Evolutionary conservation across 768 basidiomycete species (phyloP).

Genomic region (Astraeus odoratus): DNA sequence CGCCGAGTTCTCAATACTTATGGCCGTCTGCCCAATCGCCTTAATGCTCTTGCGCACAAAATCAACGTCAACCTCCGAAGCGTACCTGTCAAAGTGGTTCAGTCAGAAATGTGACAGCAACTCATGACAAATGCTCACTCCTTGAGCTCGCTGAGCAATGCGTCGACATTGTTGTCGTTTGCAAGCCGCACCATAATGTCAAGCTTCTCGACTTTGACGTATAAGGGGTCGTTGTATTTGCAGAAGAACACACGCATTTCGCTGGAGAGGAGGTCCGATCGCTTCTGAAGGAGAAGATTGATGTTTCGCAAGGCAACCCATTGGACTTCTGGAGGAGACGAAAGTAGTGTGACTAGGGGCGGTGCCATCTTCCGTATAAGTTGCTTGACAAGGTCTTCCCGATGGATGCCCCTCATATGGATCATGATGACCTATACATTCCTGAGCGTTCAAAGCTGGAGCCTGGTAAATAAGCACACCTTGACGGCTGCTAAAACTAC

Average conservation of each 20-base stretch:
- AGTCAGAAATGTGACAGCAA: not conserved
- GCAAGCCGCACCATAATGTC: slow-evolving; percentile 98
- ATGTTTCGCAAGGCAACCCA: slow-evolving; percentile 98
- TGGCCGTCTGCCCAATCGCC: slow-evolving; percentile 92
- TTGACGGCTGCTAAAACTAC: slow-evolving; percentile 97
- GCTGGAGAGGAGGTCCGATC: slow-evolving; percentile 81
- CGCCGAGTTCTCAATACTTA: slow-evolving; percentile 89
- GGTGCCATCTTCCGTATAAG: slow-evolving; percentile 97
- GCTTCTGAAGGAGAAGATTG: slow-evolving; percentile 92
- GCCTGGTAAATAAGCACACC: slow-evolving; percentile 41
- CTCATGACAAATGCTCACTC: slow-evolving; percentile 53
- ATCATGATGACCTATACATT: slow-evolving; percentile 85
- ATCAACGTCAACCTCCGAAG: slow-evolving; percentile 97
- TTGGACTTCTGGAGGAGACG: slow-evolving; percentile 95
- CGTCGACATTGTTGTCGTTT: slow-evolving; percentile 87
- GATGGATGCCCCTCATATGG: slow-evolving; percentile 76
- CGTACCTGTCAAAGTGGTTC: slow-evolving; percentile 57
- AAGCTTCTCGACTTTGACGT: slow-evolving; percentile 97
- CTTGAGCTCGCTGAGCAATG: slow-evolving; percentile 89
- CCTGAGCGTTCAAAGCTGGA: no score
- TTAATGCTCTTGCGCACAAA: slow-evolving; percentile 94
- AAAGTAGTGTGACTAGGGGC: slow-evolving; percentile 89
- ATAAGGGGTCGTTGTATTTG: slow-evolving; percentile 99
- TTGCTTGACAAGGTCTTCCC: slow-evolving; percentile 80
- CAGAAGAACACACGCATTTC: slow-evolving; percentile 99